Conservation (phyloP, 179 eudicot species). For the Beta corolliflora region DNA sequence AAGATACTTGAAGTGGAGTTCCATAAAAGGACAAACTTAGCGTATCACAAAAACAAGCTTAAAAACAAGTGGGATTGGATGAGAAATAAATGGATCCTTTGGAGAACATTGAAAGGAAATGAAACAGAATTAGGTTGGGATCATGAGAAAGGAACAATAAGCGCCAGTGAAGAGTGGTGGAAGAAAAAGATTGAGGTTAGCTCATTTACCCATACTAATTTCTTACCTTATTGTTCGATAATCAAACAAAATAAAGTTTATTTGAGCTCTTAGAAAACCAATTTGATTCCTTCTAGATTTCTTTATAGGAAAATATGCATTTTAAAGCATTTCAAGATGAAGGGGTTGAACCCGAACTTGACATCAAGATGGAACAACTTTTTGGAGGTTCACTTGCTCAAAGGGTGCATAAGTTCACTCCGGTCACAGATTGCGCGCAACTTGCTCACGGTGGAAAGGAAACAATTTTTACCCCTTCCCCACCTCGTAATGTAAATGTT, state of each 20-base stretch:
- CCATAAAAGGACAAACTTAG: constrained; percentile 5
- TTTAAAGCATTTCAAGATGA: constrained; percentile 18
- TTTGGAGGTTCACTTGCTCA: constrained; percentile 6
- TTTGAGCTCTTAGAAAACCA: neutral
- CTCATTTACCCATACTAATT: no score
- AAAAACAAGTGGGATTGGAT: constrained; percentile 29
- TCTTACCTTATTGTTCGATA: neutral
- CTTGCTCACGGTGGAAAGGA: constrained; percentile 3
- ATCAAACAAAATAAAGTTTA: neutral
- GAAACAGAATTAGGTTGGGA: constrained; percentile 18
- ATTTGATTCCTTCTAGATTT: neutral
- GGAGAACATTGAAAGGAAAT: constrained; percentile 20
- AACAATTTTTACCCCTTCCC: neutral
- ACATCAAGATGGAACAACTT: constrained; percentile 16
- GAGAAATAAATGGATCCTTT: constrained; percentile 4
- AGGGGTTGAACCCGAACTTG: constrained; percentile 19
- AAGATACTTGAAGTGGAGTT: constrained; percentile 1
- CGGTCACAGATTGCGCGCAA: neutral
- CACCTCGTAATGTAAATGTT: neutral
- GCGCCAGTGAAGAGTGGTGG: constrained; percentile 21
- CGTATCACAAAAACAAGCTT: neutral
- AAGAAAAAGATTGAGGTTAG: constrained; percentile 20
- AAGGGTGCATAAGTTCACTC: neutral
- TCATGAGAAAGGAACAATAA: constrained; percentile 23
- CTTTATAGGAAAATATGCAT: constrained; percentile 13